Base-by-base conservation (phyloP, 148 eudicot genomes). In the Persicaria tinctoria region DNA sequence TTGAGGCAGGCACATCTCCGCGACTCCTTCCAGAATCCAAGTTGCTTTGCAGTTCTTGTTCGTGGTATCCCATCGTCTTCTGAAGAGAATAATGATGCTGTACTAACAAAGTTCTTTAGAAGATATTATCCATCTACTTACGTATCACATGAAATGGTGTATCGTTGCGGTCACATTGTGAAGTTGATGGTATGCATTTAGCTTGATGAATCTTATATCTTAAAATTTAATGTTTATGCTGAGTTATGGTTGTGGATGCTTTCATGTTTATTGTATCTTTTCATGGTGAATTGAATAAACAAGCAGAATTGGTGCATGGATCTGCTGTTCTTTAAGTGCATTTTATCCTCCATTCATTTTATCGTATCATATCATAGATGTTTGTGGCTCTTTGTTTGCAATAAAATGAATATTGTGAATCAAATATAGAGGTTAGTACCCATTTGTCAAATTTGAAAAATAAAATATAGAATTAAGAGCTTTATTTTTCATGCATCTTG, bases 61-160 rank as follows among this genome's bases (percentile, higher is more conserved):
- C 96, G 98, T 53, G 92, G 86, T 74, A 88, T 95, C 73, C 98
- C 98, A 32, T 80, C 90, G 88, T 86, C 89, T 63, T 48, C 74
- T 38, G 90, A 90, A 76, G 92, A 87, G 80, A 82, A 97, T 50
- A 88, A 88, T 66, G 82, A 89, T 76, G 85, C 81, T 66, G 41
- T 80, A 51, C 73, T 92, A 66, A 83, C 78, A 78, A 90, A 83
- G 13, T 90, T 85, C 82, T 92, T 95, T 73, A 74, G 79, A 6
- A 83, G 83, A 75, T 84, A 84, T 77, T 84, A 90, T 80, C 83
- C 89, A 45, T 87, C 93, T 73, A 81, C 86, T 74, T 95, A 87
- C 83, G 74, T 95, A 63, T 90, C 97, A 41, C 97, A 95, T 74
- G 97, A 95, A 78, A 85, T 90, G 89, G 90, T 90, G 77, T 92